Conservation (phyloP, 495 filamentous ascomycete species). For the Penicillium cosmopolitanum region DNA sequence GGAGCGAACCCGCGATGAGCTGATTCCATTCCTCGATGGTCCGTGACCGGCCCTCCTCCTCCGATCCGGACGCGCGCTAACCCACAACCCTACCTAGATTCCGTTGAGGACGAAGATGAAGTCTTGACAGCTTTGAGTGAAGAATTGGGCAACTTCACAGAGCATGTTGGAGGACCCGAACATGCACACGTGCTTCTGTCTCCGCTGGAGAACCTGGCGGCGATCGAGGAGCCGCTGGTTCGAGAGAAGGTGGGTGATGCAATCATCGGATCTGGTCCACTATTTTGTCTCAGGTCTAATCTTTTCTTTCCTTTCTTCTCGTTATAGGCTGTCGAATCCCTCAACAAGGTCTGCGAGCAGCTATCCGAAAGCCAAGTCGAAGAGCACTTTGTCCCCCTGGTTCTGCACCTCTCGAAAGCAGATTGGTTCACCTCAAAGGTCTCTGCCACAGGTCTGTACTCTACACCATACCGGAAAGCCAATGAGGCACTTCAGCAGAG, state of each 20-base stretch:
- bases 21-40: slow-evolving; percentile 99
- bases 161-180: slow-evolving; percentile 94
- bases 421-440: slow-evolving; percentile 99
- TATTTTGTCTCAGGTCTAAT: not conserved
- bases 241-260: slow-evolving; percentile 80
- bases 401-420: slow-evolving; percentile 93
- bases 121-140: slow-evolving; percentile 96
- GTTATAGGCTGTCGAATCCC: slow-evolving; percentile 87
- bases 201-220: slow-evolving; percentile 94
- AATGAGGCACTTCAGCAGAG: slow-evolving; percentile 81
- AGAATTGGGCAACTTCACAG: slow-evolving; percentile 92
- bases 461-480: slow-evolving; percentile 87
- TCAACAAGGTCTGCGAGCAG: slow-evolving; percentile 97
- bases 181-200: slow-evolving; percentile 95
- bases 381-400: slow-evolving; percentile 93
- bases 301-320: not conserved
- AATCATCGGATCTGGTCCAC: not conserved
- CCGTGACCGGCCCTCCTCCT: slow-evolving; percentile 34
- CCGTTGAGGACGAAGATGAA: slow-evolving; percentile 98
- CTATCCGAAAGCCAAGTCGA: slow-evolving; percentile 91
- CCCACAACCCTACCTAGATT: slow-evolving; percentile 63
- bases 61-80: slow-evolving; percentile 28
- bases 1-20: slow-evolving; percentile 93
- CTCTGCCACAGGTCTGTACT: slow-evolving; percentile 93
- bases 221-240: slow-evolving; percentile 96